Conservation (phyloP, 108 stramenopile genomes). For the Discostella stelligeroides region DNA sequence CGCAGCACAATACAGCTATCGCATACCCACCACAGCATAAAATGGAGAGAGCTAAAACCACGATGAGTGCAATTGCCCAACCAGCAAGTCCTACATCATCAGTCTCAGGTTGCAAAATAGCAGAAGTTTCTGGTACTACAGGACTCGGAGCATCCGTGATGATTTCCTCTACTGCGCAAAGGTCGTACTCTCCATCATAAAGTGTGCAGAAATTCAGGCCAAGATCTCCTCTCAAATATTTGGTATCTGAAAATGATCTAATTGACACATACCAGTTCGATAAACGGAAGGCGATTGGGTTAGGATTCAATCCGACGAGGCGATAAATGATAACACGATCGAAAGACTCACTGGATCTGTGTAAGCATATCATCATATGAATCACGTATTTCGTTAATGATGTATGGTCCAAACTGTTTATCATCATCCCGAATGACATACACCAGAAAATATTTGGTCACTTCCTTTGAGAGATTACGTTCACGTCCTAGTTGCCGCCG, state of each 20-base stretch:
- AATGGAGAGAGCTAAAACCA: conserved; percentile 19
- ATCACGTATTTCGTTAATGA: conserved; percentile 35
- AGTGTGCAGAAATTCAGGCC: conserved; percentile 29
- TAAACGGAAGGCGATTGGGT: background rate
- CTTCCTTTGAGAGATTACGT: background rate
- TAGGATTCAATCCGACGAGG: no score
- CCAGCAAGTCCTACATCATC: conserved; percentile 22
- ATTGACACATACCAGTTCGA: background rate
- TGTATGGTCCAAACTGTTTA: conserved; percentile 23
- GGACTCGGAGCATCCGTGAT: background rate
- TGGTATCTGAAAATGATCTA: background rate
- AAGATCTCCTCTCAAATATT: background rate
- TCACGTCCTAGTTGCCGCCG: background rate
- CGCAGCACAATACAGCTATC: conserved; percentile 8
- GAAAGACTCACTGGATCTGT: conserved; percentile 14
- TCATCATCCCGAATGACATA: conserved; percentile 12
- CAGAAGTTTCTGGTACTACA: background rate
- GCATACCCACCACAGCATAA: conserved; percentile 27
- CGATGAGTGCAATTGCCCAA: conserved; percentile 40
- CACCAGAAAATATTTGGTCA: conserved; percentile 26
- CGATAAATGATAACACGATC: no score
- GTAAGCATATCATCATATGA: conserved; percentile 22
- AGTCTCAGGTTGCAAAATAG: background rate
- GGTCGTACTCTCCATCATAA: conserved; percentile 19
- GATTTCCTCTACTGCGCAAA: conserved; percentile 7